Conservation (phyloP, 179 eudicot species). For the Spergularia azorica region DNA sequence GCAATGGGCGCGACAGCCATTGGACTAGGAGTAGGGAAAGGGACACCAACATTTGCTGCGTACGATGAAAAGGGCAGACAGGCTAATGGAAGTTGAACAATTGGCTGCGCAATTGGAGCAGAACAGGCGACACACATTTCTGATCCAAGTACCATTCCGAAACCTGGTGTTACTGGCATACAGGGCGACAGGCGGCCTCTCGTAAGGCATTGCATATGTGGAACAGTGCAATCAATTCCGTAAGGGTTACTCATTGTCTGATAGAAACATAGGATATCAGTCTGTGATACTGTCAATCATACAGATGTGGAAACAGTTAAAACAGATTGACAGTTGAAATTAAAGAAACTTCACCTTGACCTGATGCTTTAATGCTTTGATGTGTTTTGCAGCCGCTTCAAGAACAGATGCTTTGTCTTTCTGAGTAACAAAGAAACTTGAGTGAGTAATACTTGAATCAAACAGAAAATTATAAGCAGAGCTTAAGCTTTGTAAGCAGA, state of each 20-base stretch:
- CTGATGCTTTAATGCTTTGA: constrained; percentile 15
- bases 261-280: background rate
- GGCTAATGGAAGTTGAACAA: constrained; percentile 9
- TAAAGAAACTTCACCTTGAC: constrained; percentile 7
- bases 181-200: background rate
- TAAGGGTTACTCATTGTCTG: constrained; percentile 1
- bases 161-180: background rate
- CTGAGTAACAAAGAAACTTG: background rate
- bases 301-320: too few relatives aligned
- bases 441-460: background rate
- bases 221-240: background rate
- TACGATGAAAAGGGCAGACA: background rate
- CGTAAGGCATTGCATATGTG: background rate
- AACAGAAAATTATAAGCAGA: background rate
- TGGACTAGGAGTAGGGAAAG: background rate
- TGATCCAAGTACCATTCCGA: background rate
- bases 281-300: too few relatives aligned
- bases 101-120: background rate
- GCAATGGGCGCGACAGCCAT: background rate
- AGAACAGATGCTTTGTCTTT: constrained; percentile 24
- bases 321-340: background rate
- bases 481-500: background rate
- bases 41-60: background rate
- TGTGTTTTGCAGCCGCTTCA: constrained; percentile 22
- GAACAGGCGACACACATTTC: constrained; percentile 3